Evolutionary conservation across 2,329 filamentous ascomycete genomes (phyloP), one percentile per base, ranked within the genome.

Genomic region (Penicillium sp.): DNA sequence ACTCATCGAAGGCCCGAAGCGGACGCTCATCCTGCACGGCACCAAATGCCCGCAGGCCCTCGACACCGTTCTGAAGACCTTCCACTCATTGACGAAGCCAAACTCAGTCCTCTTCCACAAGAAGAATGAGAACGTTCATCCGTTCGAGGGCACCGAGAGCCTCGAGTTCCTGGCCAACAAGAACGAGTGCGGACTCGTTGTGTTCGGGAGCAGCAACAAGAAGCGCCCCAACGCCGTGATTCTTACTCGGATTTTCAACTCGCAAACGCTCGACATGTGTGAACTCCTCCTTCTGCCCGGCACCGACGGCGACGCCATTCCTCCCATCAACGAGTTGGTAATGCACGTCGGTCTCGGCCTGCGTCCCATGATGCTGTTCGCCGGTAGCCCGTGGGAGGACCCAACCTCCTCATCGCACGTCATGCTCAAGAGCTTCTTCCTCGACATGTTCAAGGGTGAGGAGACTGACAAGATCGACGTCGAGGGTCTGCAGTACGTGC

Each of bases 161-260:
- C 81, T 97, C 59, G 89, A 96, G 73, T 98, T 98, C 77, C 91
- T 98, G 77, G 86, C 87, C 55, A 85, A 91, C 68, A 98, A 97
- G 78, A 98, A 98, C 74, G 93, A 98, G 71, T 85, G 88, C 64
- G 87, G 84, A 40, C 77, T 96, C 42, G 80, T 96, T 58, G 80
- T 93, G 58, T 95, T 95, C 63, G 91, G 86, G 45, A 85, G 82
- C 69, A 87, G 86, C 71, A 89, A 81, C 71, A 98, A 97, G 80
- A 98, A 97, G 80, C 81, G 93, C n/a, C 91, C 91, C 4, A 90
- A 98, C 72, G 86, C 85, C 55, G 70, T 98, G 62, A 96, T 90
- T 0, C 72, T 97, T 40, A 78, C 86, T 35, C 84, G 93, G 55
- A 88, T 87, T 38, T 97, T 95, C 69, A 81, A 85, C 62, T 83